Conservation (phyloP, 2,329 filamentous ascomycete species). For the Epichloe brachyelytri region DNA sequence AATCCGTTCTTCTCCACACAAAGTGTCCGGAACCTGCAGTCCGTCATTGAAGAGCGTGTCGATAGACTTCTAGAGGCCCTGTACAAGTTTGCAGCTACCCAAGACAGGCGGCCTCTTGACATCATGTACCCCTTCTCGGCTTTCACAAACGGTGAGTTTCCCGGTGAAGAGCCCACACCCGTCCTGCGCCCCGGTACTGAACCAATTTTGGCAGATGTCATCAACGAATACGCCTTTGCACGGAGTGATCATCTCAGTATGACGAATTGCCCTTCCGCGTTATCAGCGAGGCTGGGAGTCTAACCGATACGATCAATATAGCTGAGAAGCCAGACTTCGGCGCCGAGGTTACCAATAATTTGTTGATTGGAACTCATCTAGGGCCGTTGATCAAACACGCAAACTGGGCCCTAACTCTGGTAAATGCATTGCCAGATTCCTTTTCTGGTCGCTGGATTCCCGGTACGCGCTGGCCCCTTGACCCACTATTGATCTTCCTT, state of each 20-base stretch:
- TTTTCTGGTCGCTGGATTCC: constrained; percentile 22
- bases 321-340: constrained; percentile 23
- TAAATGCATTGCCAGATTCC: constrained; percentile 23
- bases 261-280: not conserved
- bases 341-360: constrained; percentile 21
- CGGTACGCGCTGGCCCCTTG: constrained; percentile 10
- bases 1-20: constrained; percentile 25
- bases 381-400: constrained; percentile 24
- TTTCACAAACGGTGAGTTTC: constrained; percentile 22
- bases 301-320: constrained; percentile 5
- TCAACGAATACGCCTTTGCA: constrained; percentile 28
- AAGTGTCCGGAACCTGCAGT: constrained; percentile 24
- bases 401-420: constrained; percentile 21
- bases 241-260: constrained; percentile 20
- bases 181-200: not conserved
- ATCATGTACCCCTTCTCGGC: constrained; percentile 25
- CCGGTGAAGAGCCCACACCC: not conserved
- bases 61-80: constrained; percentile 20
- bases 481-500: constrained; percentile 3
- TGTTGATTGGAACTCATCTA: constrained; percentile 25
- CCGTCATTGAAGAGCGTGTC: constrained; percentile 23
- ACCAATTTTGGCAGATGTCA: constrained; percentile 18
- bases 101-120: constrained; percentile 17
- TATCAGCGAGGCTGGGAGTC: not conserved
- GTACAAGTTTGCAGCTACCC: constrained; percentile 14